phyloP scores from a whole-genome alignment of 306 rosid genomes.

The Trifolium fragiferum region DNA sequence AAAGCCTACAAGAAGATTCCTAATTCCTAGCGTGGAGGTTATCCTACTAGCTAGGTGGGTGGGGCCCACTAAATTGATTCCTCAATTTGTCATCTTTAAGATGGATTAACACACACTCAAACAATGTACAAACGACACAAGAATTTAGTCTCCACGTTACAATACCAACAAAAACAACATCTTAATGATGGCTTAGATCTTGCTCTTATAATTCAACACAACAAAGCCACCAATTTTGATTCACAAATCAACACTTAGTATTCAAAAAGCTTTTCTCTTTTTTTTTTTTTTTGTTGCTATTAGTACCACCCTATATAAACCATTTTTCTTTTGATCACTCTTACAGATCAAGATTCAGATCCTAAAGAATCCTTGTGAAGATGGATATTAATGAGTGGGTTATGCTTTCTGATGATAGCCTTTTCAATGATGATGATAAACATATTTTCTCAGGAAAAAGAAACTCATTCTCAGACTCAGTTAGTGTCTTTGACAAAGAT shows the following conservation, averaged over 20 bases:
- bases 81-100: slow-evolving; percentile 44
- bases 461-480: slow-evolving; percentile 40
- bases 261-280: slow-evolving; percentile 25
- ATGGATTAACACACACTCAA: slow-evolving; percentile 50
- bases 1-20: background rate
- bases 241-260: slow-evolving; percentile 37
- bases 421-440: slow-evolving; percentile 53
- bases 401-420: slow-evolving; percentile 62
- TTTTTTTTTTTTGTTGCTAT: background rate
- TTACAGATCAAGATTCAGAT: slow-evolving; percentile 4
- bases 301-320: slow-evolving; percentile 16
- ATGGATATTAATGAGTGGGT: slow-evolving; percentile 91
- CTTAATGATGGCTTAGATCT: slow-evolving; percentile 28
- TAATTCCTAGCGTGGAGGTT: slow-evolving; percentile 39
- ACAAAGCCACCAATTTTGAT: slow-evolving; percentile 57
- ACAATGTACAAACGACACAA: slow-evolving; percentile 19
- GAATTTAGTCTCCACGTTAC: slow-evolving; percentile 42
- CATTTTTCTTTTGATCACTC: slow-evolving; percentile 32
- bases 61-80: slow-evolving; percentile 45
- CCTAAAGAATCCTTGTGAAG: slow-evolving; percentile 20
- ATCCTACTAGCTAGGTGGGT: slow-evolving; percentile 40
- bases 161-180: slow-evolving; percentile 39
- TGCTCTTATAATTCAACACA: slow-evolving; percentile 46
- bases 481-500: slow-evolving; percentile 51
- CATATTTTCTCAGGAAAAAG: slow-evolving; percentile 40